Evolutionary conservation across 2,329 filamentous ascomycete genomes (phyloP), one percentile per base, ranked within the genome.

Genomic region (Hypoxylon sp.): DNA sequence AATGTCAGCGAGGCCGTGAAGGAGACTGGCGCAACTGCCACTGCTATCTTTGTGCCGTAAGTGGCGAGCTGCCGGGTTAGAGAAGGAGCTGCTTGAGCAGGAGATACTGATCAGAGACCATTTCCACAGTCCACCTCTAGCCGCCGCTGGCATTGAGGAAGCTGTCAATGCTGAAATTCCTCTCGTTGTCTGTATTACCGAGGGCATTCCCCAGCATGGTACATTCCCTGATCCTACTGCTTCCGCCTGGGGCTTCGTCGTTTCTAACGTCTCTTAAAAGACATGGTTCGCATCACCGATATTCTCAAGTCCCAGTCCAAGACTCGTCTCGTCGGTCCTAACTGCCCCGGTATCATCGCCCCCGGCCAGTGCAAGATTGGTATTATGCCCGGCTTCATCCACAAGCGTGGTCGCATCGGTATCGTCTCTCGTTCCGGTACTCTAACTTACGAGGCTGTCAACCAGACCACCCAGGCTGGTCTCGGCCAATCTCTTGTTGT

Each of bases 321-420:
- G 90, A 98, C 95, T 75, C 92, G 96, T 80, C 89, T 99, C 78
- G 94, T 98, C 71, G 95, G 95, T 75, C 95, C 95, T 79, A 99
- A 98, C 88, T 99, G 96, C 88, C 96, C 96, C 73, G 96, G 95
- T 82, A 95, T 98, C 84, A 98, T 98, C 83, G 95, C 88, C 61
- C 89, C 89, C 69, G 96, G 95, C 77, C 95, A 97, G 90, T 99
- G 96, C 90, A 99, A 99, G 88, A 98, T 99, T 80, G 96, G 96
- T 81, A 99, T 99, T 86, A 98, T 99, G 96, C 94, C 96, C 73
- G 96, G 96, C 78, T 98, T 98, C 89, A 98, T 99, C 86, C 96
- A 99, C 91, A 98, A 98, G 90, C 94, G 95, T 83, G 96, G 96
- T 78, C 95, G 96, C 82, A 95, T 99, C 81, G 96, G 96, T 80